A percentile compares a stretch with the other conserved stretches of the same genome.
phyloP scores from a whole-genome alignment of 305 asterid species.

The Fraxinus greggii region DNA sequence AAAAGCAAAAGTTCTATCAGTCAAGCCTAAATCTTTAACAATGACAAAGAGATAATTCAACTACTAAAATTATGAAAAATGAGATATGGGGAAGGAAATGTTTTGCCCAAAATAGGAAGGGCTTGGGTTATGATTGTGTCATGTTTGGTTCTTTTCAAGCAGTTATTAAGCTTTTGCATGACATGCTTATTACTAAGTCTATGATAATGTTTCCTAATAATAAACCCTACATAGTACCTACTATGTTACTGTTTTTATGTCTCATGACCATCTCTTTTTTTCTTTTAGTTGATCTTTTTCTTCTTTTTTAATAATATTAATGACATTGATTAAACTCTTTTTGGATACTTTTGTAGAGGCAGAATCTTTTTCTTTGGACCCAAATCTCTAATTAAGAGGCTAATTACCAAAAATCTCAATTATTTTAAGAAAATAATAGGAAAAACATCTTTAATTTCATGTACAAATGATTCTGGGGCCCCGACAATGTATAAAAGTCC shows the following conservation, averaged over 20 bases:
- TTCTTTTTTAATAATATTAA: not conserved
- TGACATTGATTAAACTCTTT: not conserved
- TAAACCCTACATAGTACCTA: not conserved
- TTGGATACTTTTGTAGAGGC: not conserved
- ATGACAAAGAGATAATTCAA: not conserved
- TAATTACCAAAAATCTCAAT: not conserved
- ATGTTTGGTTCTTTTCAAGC: constrained; percentile 17
- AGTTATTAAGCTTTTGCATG: constrained; percentile 21
- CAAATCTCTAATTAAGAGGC: not conserved
- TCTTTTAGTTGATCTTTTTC: not conserved
- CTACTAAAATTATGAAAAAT: not conserved
- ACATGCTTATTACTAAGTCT: constrained; percentile 29
- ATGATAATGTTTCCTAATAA: constrained; percentile 38
- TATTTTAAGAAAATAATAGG: not conserved
- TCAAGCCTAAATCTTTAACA: not conserved
- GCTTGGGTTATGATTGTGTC: constrained; percentile 23
- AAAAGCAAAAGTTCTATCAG: no score
- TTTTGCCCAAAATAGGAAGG: constrained; percentile 11
- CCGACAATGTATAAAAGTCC: not conserved
- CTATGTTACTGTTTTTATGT: not conserved
- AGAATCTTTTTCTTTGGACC: not conserved
- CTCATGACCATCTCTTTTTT: not conserved
- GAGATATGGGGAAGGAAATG: not conserved
- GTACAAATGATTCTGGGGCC: not conserved
- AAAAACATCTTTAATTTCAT: not conserved